Conservation (phyloP, 2,329 filamentous ascomycete genomes). For the Sodiomyces alkalinus region DNA sequence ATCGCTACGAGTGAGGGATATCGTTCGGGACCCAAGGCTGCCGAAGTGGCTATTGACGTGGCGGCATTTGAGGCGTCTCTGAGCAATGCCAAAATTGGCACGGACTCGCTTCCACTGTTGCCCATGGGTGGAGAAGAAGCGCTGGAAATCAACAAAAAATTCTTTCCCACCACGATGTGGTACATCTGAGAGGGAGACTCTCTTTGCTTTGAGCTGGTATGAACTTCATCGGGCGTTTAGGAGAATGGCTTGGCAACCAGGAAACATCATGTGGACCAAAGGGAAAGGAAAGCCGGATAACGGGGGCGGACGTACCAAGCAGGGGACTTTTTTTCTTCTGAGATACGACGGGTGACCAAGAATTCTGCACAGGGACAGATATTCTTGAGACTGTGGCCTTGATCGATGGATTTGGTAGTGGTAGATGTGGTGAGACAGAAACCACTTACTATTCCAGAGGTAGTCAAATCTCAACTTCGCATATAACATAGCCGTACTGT, state of each 20-base stretch:
- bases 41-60: constrained; percentile 21
- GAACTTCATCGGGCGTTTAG: no score
- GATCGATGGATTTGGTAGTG: background rate
- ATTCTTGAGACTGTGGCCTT: background rate
- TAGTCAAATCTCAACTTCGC: constrained; percentile 1
- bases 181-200: constrained; percentile 17
- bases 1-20: constrained; percentile 27
- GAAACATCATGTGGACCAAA: no score
- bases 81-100: constrained; percentile 3
- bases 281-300: no score
- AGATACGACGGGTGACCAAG: background rate
- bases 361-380: constrained; percentile 2
- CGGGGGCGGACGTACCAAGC: background rate
- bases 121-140: constrained; percentile 10
- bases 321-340: no score
- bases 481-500: background rate
- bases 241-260: no score
- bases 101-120: constrained; percentile 8
- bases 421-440: constrained; percentile 2
- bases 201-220: no score
- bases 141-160: constrained; percentile 13
- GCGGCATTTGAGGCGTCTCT: constrained; percentile 21
- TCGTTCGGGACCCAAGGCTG: constrained; percentile 26
- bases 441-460: background rate
- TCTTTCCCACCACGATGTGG: constrained; percentile 27